phyloP scores from a whole-genome alignment of 208 protist genomes.

The Leishmania gerbilli region DNA sequence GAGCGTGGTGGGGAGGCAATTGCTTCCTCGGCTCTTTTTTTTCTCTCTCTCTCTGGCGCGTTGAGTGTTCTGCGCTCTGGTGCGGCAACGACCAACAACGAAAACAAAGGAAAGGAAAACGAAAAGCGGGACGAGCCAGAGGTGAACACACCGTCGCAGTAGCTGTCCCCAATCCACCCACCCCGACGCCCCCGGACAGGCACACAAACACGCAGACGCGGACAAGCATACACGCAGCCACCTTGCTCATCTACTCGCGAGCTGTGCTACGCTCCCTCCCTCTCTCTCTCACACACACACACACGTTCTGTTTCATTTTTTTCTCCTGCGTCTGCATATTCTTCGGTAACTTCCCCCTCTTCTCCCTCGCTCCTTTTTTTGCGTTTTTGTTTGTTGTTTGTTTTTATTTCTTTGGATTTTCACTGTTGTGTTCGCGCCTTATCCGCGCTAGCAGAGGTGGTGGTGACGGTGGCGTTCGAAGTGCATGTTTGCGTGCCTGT shows the following conservation, averaged over 20 bases:
- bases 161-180: neutral
- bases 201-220: neutral
- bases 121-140: neutral
- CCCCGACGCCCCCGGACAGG: neutral
- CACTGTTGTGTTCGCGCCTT: slow-evolving; percentile 10
- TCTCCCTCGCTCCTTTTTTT: neutral
- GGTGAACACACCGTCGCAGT: neutral
- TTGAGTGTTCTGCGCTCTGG: neutral
- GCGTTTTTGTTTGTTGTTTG: slow-evolving; percentile 2
- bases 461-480: neutral
- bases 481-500: neutral
- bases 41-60: neutral
- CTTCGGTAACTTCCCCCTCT: neutral
- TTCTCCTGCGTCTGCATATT: neutral
- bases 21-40: neutral
- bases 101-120: neutral
- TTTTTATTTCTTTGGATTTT: slow-evolving; percentile 18
- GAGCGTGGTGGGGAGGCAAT: neutral
- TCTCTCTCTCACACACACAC: too few species aligned
- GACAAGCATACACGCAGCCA: neutral
- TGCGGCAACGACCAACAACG: too few species aligned
- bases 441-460: neutral
- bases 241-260: neutral
- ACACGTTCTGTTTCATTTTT: neutral
- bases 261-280: slow-evolving; percentile 1